These are phyloP conservation scores for Lecanicillium sp. DNA, from an alignment of 2,329 filamentous ascomycete genomes.

Conservation along the genomic window DNA sequence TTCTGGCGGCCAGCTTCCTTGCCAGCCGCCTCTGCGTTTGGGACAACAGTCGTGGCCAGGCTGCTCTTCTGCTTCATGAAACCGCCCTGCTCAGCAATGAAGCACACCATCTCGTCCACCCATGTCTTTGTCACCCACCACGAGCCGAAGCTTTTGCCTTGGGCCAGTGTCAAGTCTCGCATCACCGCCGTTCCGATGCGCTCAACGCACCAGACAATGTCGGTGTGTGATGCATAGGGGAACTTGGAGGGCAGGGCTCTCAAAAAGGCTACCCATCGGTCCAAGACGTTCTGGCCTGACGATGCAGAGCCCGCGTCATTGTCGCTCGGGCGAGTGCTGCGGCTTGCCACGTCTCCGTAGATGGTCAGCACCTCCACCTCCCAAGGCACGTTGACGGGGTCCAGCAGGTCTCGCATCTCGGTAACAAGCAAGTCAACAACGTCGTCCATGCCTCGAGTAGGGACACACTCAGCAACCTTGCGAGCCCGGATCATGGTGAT, in stretches of 20 bases:
- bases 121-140: constrained; percentile 97
- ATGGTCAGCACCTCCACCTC: constrained; percentile 55
- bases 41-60: constrained; percentile 18
- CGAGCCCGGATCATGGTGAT: constrained; percentile 57
- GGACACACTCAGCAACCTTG: constrained; percentile 57
- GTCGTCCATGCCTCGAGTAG: constrained; percentile 58
- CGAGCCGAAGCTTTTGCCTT: constrained; percentile 74
- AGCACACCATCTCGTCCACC: constrained; percentile 88
- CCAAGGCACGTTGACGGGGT: constrained; percentile 59
- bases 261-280: constrained; percentile 71
- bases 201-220: constrained; percentile 70
- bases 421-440: constrained; percentile 53
- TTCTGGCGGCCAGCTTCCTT: constrained; percentile 27
- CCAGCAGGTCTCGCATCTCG: constrained; percentile 63
- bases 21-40: constrained; percentile 25
- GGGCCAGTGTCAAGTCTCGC: constrained; percentile 71
- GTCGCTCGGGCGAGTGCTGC: constrained; percentile 32
- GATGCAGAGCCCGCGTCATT: constrained; percentile 17
- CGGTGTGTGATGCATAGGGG: constrained; percentile 62
- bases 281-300: constrained; percentile 59
- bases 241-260: constrained; percentile 62
- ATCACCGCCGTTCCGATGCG: constrained; percentile 69
- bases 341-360: constrained; percentile 48
- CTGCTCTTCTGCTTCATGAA: constrained; percentile 60
- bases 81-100: constrained; percentile 82